Evolutionary conservation across 2,329 filamentous ascomycete genomes (phyloP).

Genomic region (Acrocalymma vagum): DNA sequence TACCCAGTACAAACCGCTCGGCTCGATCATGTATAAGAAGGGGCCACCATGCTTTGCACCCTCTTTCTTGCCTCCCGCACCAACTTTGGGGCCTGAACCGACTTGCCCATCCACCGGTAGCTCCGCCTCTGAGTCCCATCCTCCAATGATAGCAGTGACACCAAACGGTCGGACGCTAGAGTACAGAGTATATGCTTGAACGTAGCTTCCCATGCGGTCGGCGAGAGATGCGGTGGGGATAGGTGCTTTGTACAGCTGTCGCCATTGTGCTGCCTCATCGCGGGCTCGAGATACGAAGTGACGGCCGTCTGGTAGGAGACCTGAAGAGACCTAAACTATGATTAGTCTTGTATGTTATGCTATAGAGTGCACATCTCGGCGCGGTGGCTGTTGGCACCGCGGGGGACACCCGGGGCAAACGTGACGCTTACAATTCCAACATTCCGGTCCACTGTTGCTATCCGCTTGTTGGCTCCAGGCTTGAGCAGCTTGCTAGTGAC

Average conservation of each 20-base stretch:
- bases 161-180: conserved; percentile 96
- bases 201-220: conserved; percentile 92
- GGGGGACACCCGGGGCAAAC: no score
- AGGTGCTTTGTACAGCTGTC: conserved; percentile 91
- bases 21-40: conserved; percentile 98
- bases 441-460: conserved; percentile 93
- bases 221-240: conserved; percentile 90
- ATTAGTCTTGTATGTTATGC: conserved; percentile 1
- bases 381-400: no score
- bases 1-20: conserved; percentile 94
- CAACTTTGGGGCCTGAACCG: conserved; percentile 78
- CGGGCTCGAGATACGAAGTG: conserved; percentile 95
- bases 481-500: conserved; percentile 95
- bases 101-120: conserved; percentile 89
- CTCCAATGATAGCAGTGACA: conserved; percentile 91
- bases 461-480: conserved; percentile 94
- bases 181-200: conserved; percentile 97
- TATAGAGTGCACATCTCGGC: not conserved
- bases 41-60: conserved; percentile 85
- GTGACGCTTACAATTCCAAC: conserved; percentile 79
- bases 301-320: conserved; percentile 91
- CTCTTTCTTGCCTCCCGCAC: conserved; percentile 83
- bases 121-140: conserved; percentile 90
- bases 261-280: conserved; percentile 92
- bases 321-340: conserved; percentile 82